phyloP scores from a whole-genome alignment of 116 monocot genomes.

The Papilionanthe hybrid region DNA sequence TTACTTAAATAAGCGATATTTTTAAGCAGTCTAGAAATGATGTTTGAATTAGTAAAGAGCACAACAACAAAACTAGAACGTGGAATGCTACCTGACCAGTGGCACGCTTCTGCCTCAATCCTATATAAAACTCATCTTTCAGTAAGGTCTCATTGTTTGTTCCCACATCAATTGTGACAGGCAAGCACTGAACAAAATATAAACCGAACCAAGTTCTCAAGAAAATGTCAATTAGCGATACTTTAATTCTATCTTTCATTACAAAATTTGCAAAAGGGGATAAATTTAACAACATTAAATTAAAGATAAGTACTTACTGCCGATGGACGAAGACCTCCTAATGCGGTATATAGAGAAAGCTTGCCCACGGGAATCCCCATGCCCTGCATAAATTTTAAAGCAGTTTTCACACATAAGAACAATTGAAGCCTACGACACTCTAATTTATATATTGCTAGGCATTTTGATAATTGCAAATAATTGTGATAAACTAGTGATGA shows the following conservation, averaged over 20 bases:
- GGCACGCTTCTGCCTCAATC: constrained; percentile 70
- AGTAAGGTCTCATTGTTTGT: constrained; percentile 82
- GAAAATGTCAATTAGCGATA: not conserved
- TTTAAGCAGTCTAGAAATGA: too few species aligned
- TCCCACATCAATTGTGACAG: constrained; percentile 92
- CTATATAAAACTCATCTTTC: constrained; percentile 96
- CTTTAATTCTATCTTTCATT: not conserved
- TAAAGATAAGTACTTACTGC: constrained; percentile 39
- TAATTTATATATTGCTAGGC: not conserved
- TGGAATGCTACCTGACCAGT: constrained; percentile 57
- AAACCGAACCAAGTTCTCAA: not conserved
- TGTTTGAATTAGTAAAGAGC: not conserved
- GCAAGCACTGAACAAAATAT: constrained; percentile 54
- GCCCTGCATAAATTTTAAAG: constrained; percentile 42
- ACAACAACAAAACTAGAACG: not conserved
- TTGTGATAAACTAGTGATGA: not conserved
- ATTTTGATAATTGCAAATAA: not conserved
- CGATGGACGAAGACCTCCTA: constrained; percentile 87
- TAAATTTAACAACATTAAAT: not conserved
- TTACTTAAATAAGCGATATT: too few species aligned
- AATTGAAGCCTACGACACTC: not conserved
- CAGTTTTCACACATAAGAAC: not conserved
- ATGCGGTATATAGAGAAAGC: constrained; percentile 84
- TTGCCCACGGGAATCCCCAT: constrained; percentile 99
- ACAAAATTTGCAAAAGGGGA: not conserved